Evolutionary conservation across 2,329 filamentous ascomycete species (phyloP).

Genomic region (Colletotrichum sidae): DNA sequence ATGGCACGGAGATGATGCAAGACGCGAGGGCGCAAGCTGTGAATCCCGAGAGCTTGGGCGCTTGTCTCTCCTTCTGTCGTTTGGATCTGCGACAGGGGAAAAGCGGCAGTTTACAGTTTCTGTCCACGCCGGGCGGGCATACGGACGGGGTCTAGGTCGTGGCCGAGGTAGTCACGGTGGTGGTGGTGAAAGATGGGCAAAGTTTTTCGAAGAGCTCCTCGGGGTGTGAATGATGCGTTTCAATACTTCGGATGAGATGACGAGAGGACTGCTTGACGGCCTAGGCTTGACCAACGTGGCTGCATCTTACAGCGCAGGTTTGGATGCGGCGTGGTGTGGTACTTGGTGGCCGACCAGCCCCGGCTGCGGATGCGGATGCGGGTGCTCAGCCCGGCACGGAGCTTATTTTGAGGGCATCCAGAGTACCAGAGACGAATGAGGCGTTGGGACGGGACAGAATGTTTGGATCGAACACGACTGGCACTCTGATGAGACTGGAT

Average conservation of each 20-base stretch:
- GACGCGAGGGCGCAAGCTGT: constrained; percentile 14
- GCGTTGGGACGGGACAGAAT: background rate
- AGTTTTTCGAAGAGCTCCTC: constrained; percentile 4
- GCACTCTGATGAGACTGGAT: background rate
- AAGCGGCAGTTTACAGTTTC: too few relatives aligned
- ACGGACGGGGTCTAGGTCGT: constrained; percentile 9
- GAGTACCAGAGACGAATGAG: background rate
- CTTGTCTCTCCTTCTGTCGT: background rate
- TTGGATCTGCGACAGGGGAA: constrained; percentile 30
- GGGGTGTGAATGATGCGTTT: constrained; percentile 17
- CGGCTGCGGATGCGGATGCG: background rate
- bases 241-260: constrained; percentile 33
- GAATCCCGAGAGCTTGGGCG: constrained; percentile 27
- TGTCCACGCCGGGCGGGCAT: background rate
- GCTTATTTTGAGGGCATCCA: background rate
- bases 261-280: background rate
- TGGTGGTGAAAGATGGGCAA: constrained; percentile 22
- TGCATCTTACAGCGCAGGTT: too few relatives aligned
- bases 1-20: constrained; percentile 26
- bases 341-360: background rate
- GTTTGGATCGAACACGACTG: background rate
- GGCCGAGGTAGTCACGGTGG: background rate
- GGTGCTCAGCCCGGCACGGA: background rate
- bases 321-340: too few relatives aligned
- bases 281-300: too few relatives aligned